These are phyloP conservation scores for Anthostomella pinea DNA, from an alignment of 2,329 filamentous ascomycete genomes.

Conservation along the genomic window DNA sequence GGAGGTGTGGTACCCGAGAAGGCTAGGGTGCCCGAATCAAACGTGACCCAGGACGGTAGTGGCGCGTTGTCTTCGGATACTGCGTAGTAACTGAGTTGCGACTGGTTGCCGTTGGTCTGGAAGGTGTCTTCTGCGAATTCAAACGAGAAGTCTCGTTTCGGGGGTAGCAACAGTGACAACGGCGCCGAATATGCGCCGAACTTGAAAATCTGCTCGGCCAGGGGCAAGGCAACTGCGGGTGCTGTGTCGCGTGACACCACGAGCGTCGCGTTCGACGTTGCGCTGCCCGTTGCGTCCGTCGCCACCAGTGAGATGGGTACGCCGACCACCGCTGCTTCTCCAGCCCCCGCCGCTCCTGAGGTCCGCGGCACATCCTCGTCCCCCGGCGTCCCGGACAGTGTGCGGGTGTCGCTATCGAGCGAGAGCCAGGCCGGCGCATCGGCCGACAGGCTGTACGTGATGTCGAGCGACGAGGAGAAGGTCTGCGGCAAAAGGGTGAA, in stretches of 20 bases:
- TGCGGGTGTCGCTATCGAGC: slow-evolving; percentile 62
- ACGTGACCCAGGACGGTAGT: slow-evolving; percentile 80
- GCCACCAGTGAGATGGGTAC: slow-evolving; percentile 66
- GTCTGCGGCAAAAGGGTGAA: slow-evolving; percentile 73
- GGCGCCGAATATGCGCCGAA: slow-evolving; percentile 61
- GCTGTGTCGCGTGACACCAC: slow-evolving; percentile 61
- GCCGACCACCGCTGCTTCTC: slow-evolving; percentile 52
- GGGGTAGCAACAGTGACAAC: slow-evolving; percentile 54
- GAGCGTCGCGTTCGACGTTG: slow-evolving; percentile 64
- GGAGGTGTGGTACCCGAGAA: slow-evolving; percentile 72
- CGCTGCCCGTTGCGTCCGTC: slow-evolving; percentile 61
- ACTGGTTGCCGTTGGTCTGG: slow-evolving; percentile 39
- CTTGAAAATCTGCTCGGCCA: slow-evolving; percentile 54
- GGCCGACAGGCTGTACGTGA: slow-evolving; percentile 63
- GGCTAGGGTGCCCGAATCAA: slow-evolving; percentile 59
- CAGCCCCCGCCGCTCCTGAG: slow-evolving; percentile 36
- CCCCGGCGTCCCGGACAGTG: slow-evolving; percentile 68
- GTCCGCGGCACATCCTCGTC: slow-evolving; percentile 41
- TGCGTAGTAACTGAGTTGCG: slow-evolving; percentile 69
- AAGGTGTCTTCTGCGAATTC: slow-evolving; percentile 61
- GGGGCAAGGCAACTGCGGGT: slow-evolving; percentile 53
- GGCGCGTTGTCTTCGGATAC: slow-evolving; percentile 75
- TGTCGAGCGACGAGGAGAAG: slow-evolving; percentile 59
- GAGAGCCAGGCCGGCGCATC: slow-evolving; percentile 71
- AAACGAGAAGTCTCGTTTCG: slow-evolving; percentile 52